Base-by-base conservation (phyloP, 2,329 filamentous ascomycete species). In the Nigrospora sphaerica region DNA sequence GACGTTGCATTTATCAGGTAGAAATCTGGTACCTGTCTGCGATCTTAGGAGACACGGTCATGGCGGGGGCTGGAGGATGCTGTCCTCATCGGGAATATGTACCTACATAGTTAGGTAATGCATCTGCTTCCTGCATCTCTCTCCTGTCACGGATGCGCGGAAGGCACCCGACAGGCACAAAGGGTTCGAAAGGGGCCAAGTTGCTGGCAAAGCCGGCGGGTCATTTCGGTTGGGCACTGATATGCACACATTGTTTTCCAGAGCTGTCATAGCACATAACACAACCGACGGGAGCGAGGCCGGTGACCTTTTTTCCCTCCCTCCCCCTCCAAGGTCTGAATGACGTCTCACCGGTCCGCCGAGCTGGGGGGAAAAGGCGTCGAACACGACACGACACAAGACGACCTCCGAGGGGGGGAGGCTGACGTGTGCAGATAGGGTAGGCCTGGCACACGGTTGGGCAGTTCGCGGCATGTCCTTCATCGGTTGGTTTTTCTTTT, bases 71-170 rank as follows among this genome's bases (percentile, higher is more conserved):
- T 7, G 23, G 23, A 9, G 5, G 23, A 10, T 9, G 23, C 23
- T 28, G 23, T 28, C 7, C 23, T 9, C 23, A n/a, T n/a, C n/a
- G n/a, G n/a, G n/a, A n/a, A n/a, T n/a, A n/a, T n/a, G n/a, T n/a
- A n/a, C n/a, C n/a, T n/a, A n/a, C n/a, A n/a, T n/a, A n/a, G n/a
- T n/a, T n/a, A n/a, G 19, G 19, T 4, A 7, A 23, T 4, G 19
- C 4, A 7, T 4, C 4, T 13, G 4, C 10, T 17, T 12, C 16
- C 6, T 36, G 13, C 16, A n/a, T 36, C 14, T 36, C 28, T 16
- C 36, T 36, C 42, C 19, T 43, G 33, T 33, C 19, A 44, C 33
- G 42, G 42, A n/a, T 33, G 42, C 23, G 16, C 42, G 42, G 42
- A 23, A 44, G 42, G 42, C 32, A 17, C 16, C 42, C 42, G 17